Conservation (phyloP, 179 eudicot species). For the Sideroxylon spinosum region DNA sequence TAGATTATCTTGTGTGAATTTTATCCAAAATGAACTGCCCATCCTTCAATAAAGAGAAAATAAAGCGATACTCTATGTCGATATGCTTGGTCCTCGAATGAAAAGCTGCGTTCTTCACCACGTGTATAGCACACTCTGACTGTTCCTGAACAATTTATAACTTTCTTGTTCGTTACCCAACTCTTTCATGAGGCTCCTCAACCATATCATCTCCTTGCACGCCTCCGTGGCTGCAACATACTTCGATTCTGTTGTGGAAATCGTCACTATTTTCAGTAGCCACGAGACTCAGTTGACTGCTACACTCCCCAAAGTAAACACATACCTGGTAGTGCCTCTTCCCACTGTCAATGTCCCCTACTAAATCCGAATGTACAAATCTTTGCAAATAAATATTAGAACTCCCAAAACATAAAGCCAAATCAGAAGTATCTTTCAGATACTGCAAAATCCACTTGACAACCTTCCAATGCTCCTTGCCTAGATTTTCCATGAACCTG, state of each 20-base stretch:
- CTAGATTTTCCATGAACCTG: too few species aligned
- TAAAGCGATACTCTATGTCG: not conserved
- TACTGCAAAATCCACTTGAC: not conserved
- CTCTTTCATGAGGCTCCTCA: not conserved
- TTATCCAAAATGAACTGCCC: not conserved
- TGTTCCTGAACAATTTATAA: not conserved
- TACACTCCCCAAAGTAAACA: not conserved
- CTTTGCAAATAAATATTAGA: not conserved
- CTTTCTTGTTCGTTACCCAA: not conserved
- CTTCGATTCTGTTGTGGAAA: not conserved
- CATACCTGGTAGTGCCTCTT: too few species aligned
- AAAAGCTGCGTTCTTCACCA: not conserved
- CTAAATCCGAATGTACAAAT: too few species aligned
- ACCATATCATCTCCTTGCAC: not conserved
- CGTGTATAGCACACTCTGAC: not conserved
- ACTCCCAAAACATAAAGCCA: not conserved
- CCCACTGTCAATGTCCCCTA: too few species aligned
- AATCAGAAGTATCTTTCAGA: not conserved
- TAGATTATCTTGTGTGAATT: too few species aligned
- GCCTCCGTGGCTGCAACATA: not conserved
- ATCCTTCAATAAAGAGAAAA: not conserved
- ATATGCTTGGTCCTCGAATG: conserved; percentile 1
- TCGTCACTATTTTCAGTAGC: not conserved
- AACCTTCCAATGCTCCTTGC: too few species aligned
- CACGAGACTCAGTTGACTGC: not conserved